Evolutionary conservation across 225 moss, liverwort and hornwort species (phyloP), one percentile per base, ranked within the genome.

Genomic region (Physcomitrellopsis africana): DNA sequence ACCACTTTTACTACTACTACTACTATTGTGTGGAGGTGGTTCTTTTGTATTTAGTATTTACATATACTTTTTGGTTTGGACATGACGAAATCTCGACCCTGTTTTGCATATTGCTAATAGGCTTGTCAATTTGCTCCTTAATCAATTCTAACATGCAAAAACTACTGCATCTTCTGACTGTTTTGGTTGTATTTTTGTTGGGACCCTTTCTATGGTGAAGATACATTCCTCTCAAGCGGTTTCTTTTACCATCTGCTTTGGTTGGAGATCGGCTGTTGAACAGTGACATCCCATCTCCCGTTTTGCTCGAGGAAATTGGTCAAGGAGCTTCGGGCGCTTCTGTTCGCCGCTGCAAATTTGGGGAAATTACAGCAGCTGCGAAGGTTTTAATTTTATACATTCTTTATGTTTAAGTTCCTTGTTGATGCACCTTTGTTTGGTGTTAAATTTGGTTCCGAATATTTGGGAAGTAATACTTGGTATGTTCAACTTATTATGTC

Each of bases 261-360:
- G 69, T 59, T 70, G 89, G 70, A 77, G 85, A 81, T 10, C 81
- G 75, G 45, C 76, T 63, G 47, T 65, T 76, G 27, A 75, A 80
- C 26, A 82, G 51, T 70, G 82, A 81, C 29, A 74, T 80, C 20
- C 62, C 74, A 58, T 75, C 82, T 75, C 90, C 90, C 27, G 81
- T 87, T 41, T 77, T 96, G 69, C 86, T 89, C 55, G 96, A 96
- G 79, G 87, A 90, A 69, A 89, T 96, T 72, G 96, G 93, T 65
- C 92, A 89, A 81, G 96, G 96, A 80, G 96, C 96, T 63, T 96
- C 96, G 52, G 96, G 96, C 60, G 96, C 96, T 11, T 77, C 85
- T 60, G 93, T 96, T 74, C 88, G 76, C 48, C 87, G 89, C 74
- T 96, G 96, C 70, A 86, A 90, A 68, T 89, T 96, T 78, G 96